Base-by-base conservation (phyloP, 768 basidiomycete genomes). In the Pholiota microspora region DNA sequence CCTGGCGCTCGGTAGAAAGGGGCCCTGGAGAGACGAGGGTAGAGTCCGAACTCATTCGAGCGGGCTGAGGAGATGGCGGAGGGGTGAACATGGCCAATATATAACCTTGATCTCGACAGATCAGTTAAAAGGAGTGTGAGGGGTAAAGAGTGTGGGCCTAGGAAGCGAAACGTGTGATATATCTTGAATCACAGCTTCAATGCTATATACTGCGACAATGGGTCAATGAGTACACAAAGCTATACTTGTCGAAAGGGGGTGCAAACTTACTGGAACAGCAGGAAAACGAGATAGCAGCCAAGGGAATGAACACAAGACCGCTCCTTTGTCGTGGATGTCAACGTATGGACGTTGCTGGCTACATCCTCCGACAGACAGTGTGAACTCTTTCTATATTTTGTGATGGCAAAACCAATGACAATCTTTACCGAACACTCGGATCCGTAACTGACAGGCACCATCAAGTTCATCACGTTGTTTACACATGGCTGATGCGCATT, bases 51-150 rank as follows among this genome's bases (percentile, higher is more conserved):
- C 34, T 48, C 23, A 25, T 21, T 28, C 44, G 50, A 35, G 56
- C 51, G 9, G 65, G 66, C n/a, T 51, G 59, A 25, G 71, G 71
- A 50, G 71, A 73, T 27, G 71, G 64, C 13, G 71, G 70, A 8
- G 71, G 69, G 38, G 69, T 70, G 57, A 72, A 71, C 71, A 72
- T 72, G 36, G 25, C 38, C 18, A 51, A 51, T 51, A 51, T 51
- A 51, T 51, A 51, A 29, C 59, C 28, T 54, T 31, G 52, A 54
- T 54, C 45, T 44, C 31, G 46, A 57, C 57, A 49, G 64, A 60
- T 45, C 46, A 58, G 36, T 31, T 40, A 51, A 58, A 64, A 57
- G 65, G 40, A 64, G 61, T 61, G 62, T 58, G 65, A 59, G 55
- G 53, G 59, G 50, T 59, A 64, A 64, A 55, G 59, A 64, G 58